Base-by-base conservation (phyloP, 2,329 filamentous ascomycete genomes). In the Thielaviopsis musarum region DNA sequence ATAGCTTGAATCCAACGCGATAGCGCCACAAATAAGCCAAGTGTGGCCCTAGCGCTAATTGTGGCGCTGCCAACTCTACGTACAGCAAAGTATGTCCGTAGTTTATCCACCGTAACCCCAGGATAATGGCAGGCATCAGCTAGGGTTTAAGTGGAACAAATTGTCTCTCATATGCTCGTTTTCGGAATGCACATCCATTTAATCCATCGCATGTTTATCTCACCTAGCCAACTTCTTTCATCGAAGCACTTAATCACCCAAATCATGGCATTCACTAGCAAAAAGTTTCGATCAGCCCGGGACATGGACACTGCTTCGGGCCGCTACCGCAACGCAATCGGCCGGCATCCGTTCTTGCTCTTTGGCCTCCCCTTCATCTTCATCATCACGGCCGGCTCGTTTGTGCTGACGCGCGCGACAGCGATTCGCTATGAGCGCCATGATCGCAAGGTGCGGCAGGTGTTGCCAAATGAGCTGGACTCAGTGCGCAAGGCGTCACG, bases 341-440 rank as follows among this genome's bases (percentile, higher is more conserved):
- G 81, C 61, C 84, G 79, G 67, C 89, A 87, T 66, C 94, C 93
- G 0, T 98, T 98, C 70, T 75, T 90, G 28, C 81, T 95, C 63
- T 98, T 98, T 69, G 94, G 94, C 1, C 78, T 98, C 3, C 94
- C 93, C 0, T 98, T 98, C 71, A 80, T 98, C 65, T 75, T 81
- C 60, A 84, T 95, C 61, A 95, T 98, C 68, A 82, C 98, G 26
- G 88, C 85, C 1, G 91, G 90, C 0, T 95, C 88, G 2, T 98
- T 98, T 71, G 87, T 95, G 66, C 79, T 98, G 55, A 97, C 93
- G 0, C 93, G 91, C 1, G 93, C 91, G 5, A 91, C 94, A 22
- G 93, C 94, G 15, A 77, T 98, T 55, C 82, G 94, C 61, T 98
- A 97, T 72, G 93, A 98, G 74, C 83, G 87, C 63, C 84, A 96